A percentile compares a stretch with the other conserved stretches of the same genome.
phyloP scores from a whole-genome alignment of 2,329 filamentous ascomycete genomes.

The Colletotrichum filicis region DNA sequence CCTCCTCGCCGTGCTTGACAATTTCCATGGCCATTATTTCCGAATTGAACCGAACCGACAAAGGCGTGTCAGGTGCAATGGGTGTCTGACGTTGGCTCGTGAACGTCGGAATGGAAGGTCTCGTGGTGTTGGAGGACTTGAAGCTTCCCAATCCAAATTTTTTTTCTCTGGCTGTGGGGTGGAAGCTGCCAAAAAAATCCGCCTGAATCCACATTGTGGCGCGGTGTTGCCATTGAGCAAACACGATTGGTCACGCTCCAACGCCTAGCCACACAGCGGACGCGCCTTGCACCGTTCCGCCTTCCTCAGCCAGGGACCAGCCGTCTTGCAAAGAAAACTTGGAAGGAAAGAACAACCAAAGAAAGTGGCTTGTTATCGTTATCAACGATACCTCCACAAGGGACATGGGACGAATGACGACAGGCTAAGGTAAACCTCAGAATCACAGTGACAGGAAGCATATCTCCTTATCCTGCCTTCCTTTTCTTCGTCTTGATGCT shows the following conservation, averaged over 20 bases:
- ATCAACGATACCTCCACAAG: neutral
- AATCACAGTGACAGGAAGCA: neutral
- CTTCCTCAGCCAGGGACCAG: conserved; percentile 5
- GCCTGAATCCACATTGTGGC: conserved; percentile 23
- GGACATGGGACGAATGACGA: neutral
- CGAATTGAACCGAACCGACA: conserved; percentile 19
- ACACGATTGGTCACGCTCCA: conserved; percentile 2
- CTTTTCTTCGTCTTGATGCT: neutral
- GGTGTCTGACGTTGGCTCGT: conserved; percentile 31
- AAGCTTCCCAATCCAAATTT: conserved; percentile 38
- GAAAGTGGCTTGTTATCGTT: neutral
- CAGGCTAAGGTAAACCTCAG: neutral
- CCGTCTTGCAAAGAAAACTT: neutral
- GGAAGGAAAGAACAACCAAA: neutral
- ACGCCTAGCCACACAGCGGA: conserved; percentile 30
- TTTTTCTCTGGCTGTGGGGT: conserved; percentile 38
- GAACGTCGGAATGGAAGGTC: conserved; percentile 31
- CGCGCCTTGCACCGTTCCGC: conserved; percentile 28
- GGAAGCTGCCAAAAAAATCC: conserved; percentile 32
- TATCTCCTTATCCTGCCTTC: too few species aligned
- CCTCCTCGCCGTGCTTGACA: conserved; percentile 61
- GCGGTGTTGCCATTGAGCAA: conserved; percentile 16
- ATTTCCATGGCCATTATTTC: conserved; percentile 60
- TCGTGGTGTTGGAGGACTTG: conserved; percentile 36
- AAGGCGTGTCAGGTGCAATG: conserved; percentile 13